These are phyloP conservation scores for Ustilago sp. DNA, from an alignment of 1,284 basidiomycete genomes.

Conservation along the genomic window DNA sequence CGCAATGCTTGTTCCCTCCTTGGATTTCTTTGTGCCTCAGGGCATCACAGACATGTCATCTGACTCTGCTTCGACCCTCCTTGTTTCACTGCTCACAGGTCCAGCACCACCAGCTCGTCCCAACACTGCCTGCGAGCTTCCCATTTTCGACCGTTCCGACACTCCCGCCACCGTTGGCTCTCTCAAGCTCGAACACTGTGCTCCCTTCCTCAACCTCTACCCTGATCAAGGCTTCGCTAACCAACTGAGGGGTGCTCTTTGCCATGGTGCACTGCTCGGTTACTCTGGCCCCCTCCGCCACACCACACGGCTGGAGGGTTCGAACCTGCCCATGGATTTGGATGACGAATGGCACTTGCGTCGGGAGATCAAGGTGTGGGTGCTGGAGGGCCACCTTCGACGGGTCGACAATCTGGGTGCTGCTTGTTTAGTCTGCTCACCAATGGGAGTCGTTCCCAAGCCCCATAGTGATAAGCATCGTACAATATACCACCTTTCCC, in stretches of 20 bases:
- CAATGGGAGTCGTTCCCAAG: background rate
- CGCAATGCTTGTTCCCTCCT: background rate
- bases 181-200: background rate
- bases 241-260: background rate
- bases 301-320: background rate
- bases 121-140: background rate
- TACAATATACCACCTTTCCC: no score
- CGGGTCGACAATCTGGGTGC: background rate
- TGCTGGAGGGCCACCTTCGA: background rate
- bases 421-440: background rate
- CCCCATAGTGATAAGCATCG: background rate
- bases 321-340: background rate
- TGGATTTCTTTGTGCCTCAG: background rate
- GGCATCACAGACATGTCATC: background rate
- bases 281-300: background rate
- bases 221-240: background rate
- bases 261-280: background rate
- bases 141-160: background rate
- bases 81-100: background rate
- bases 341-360: background rate
- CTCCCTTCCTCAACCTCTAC: background rate
- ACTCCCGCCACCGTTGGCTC: background rate
- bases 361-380: background rate
- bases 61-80: background rate
- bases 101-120: background rate